phyloP scores from a whole-genome alignment of 2,329 filamentous ascomycete species.

The Trichoderma lentiforme region DNA sequence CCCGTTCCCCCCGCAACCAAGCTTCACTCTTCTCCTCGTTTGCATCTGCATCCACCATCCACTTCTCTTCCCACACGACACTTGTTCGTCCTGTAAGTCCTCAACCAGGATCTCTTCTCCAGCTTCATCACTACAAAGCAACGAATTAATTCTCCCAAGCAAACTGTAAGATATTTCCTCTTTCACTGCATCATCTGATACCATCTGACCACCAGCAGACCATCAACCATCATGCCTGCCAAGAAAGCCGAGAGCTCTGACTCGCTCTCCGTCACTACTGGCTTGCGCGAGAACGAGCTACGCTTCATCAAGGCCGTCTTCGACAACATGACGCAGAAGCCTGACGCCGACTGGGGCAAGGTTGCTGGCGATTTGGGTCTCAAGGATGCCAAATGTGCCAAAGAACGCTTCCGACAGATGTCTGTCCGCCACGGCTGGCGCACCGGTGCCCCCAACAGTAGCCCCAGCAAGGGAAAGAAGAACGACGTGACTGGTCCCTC shows the following conservation, averaged over 20 bases:
- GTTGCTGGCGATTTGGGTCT: constrained; percentile 37
- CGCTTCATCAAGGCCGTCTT: constrained; percentile 42
- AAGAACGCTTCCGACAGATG: constrained; percentile 41
- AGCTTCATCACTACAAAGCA: not conserved
- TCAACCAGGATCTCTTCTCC: not conserved
- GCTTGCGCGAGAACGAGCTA: constrained; percentile 35
- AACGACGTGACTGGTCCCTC: constrained; percentile 19
- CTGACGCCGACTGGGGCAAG: constrained; percentile 40
- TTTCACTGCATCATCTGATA: not conserved
- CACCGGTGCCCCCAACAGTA: constrained; percentile 18
- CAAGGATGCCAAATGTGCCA: constrained; percentile 42
- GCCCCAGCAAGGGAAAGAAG: constrained; percentile 31
- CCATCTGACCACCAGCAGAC: not conserved
- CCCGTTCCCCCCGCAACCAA: not conserved
- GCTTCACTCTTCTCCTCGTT: not conserved
- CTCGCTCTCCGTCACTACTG: constrained; percentile 21
- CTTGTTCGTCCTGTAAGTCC: not conserved
- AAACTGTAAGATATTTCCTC: not conserved
- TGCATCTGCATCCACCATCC: not conserved
- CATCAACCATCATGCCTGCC: constrained; percentile 29
- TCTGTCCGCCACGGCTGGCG: constrained; percentile 41
- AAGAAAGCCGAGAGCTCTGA: constrained; percentile 28
- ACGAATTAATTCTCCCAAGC: not conserved
- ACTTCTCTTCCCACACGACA: not conserved
- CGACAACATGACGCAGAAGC: constrained; percentile 40